Base-by-base conservation (phyloP, 225 moss, liverwort and hornwort species). In the Rhytidiadelphus loreus region DNA sequence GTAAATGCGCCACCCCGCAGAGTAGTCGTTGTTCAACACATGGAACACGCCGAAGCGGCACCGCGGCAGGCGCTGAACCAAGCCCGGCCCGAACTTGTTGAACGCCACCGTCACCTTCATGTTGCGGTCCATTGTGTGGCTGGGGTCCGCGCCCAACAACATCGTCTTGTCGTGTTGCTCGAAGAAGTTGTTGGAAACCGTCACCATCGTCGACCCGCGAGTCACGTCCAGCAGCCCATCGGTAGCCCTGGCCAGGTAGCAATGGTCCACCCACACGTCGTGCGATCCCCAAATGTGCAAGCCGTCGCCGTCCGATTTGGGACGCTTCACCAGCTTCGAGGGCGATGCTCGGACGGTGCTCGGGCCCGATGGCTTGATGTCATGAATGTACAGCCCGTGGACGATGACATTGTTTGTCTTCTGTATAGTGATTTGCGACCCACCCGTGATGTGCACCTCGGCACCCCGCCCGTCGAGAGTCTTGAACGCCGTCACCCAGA, bases 21-120 rank as follows among this genome's bases (percentile, higher is more conserved):
- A 75, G 87, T 94, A 94, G 90, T 94, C 91, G 77, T 94, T 94
- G 90, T 94, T 94, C 85, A 94, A 29, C 6, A 94, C 63, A 75
- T 94, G 94, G 75, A 93, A 91, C 39, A 82, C 69, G 13, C 94
- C 94, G 85, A 85, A 94, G 25, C 94, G 90, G 84, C 93, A 88
- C 44, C 91, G 88, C 50, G 93, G 93, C 64, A 94, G 26, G 16
- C 93, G 87, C 88, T 94, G 93, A 14, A 71, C 53, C 66, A 94
- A 84, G 35, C 89, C 93, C 26, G 30, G 48, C 7, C 92, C 93
- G 84, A 94, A 94, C 88, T 84, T 91, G 91, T 94, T 94, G 86
- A 90, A 88, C 50, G 93, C 90, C 62, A 94, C 92, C 41, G 93
- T 94, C 35, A 88, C 91, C n/a, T 35, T 86, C 93, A 94, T 90